A percentile compares a stretch with the other conserved stretches of the same genome.
Conservation (phyloP, 768 basidiomycete genomes). For the Russula compacta region DNA sequence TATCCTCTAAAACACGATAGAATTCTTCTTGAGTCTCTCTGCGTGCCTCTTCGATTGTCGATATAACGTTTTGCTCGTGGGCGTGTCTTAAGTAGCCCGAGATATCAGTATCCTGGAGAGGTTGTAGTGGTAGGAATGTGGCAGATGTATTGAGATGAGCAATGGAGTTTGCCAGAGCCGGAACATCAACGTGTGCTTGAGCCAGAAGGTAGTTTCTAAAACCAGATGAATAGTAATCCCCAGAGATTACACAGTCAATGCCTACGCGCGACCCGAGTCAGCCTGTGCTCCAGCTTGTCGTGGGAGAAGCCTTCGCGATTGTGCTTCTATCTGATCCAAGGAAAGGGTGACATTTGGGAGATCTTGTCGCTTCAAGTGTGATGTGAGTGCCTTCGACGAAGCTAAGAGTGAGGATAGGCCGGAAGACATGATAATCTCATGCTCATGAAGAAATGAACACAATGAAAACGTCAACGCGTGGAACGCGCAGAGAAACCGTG, state of each 20-base stretch:
- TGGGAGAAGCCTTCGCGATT: constrained; percentile 76
- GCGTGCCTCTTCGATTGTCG: constrained; percentile 85
- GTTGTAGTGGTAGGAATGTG: constrained; percentile 84
- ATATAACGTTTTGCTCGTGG: constrained; percentile 90
- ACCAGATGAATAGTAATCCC: constrained; percentile 8
- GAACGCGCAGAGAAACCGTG: not conserved
- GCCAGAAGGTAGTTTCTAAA: constrained; percentile 84
- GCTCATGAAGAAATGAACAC: too few relatives aligned
- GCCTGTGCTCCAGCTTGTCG: constrained; percentile 53
- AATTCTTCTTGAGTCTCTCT: constrained; percentile 80
- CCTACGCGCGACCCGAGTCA: constrained; percentile 70
- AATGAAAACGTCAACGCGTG: not conserved
- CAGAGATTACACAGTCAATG: not conserved
- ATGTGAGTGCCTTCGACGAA: constrained; percentile 63
- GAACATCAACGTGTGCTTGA: constrained; percentile 87
- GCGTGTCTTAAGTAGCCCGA: constrained; percentile 91
- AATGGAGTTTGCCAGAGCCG: constrained; percentile 77
- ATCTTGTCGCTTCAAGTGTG: constrained; percentile 69
- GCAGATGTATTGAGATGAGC: constrained; percentile 72
- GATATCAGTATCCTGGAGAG: constrained; percentile 89
- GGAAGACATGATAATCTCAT: constrained; percentile 26
- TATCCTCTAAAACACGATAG: constrained; percentile 68
- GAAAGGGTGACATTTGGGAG: constrained; percentile 84
- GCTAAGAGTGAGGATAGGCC: constrained; percentile 66
- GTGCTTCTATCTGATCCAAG: constrained; percentile 90